phyloP scores from a whole-genome alignment of 257 asterid species.

The Fraxinus excelsior region DNA sequence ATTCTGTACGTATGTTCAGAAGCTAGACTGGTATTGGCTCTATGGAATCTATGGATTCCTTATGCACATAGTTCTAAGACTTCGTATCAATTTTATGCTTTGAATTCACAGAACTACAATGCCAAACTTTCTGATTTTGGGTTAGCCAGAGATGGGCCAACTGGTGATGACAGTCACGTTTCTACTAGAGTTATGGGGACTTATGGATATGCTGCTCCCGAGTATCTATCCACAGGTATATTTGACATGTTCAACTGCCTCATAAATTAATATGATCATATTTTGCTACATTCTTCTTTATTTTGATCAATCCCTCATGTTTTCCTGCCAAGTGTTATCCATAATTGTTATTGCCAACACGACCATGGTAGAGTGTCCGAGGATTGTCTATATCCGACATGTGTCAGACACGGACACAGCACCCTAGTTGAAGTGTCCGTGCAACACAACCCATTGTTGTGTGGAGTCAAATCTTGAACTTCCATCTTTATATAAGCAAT shows the following conservation, averaged over 20 bases:
- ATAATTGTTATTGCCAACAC: not conserved
- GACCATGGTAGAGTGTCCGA: too few species aligned
- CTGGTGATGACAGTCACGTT: slow-evolving; percentile 69
- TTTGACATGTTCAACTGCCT: not conserved
- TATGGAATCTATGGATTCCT: not conserved
- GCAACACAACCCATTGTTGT: not conserved
- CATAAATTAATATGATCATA: not conserved
- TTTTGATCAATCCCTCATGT: not conserved
- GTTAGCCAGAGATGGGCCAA: slow-evolving; percentile 79
- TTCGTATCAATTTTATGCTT: slow-evolving; percentile 13
- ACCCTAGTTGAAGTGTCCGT: too few species aligned
- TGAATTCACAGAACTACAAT: slow-evolving; percentile 52
- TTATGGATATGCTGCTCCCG: slow-evolving; percentile 72
- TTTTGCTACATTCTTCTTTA: not conserved
- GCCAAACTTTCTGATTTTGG: slow-evolving; percentile 82
- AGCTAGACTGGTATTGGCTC: slow-evolving; percentile 1
- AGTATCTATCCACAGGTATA: slow-evolving; percentile 66
- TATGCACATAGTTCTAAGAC: not conserved
- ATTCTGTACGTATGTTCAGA: slow-evolving; percentile 45
- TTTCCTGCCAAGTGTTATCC: not conserved
- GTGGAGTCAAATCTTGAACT: not conserved
- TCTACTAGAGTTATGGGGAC: slow-evolving; percentile 77
- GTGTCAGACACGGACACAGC: too few species aligned
- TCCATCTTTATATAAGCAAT: not conserved
- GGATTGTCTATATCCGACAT: too few species aligned